Conservation (phyloP, 176 grass and related monocot genomes). For the Hyparrhenia diplandra region DNA sequence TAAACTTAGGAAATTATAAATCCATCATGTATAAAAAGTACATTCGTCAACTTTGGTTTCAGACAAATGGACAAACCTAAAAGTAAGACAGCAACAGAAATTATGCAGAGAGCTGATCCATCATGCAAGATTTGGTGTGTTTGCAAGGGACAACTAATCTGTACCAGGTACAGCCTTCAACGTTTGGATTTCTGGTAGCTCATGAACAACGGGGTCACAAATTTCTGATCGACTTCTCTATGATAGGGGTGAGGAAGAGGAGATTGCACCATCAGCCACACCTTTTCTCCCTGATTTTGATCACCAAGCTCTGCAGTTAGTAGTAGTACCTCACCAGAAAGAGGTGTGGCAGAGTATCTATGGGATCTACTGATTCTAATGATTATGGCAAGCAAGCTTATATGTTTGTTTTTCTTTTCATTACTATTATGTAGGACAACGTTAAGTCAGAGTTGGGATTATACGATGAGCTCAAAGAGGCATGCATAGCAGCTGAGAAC, state of each 20-base stretch:
- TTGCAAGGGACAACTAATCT: constrained; percentile 56
- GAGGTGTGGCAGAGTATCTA: constrained; percentile 20
- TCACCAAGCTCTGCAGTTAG: not conserved
- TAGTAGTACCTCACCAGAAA: not conserved
- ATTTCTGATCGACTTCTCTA: constrained; percentile 1
- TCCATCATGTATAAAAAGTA: not conserved
- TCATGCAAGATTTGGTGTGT: constrained; percentile 64
- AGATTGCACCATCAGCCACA: constrained; percentile 8
- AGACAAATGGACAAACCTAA: constrained; percentile 47
- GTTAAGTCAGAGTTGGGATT: constrained; percentile 23
- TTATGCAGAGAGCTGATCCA: constrained; percentile 60
- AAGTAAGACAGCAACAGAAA: constrained; percentile 35
- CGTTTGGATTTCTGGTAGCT: not conserved
- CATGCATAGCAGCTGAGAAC: constrained; percentile 50
- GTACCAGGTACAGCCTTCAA: constrained; percentile 35
- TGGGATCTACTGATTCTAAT: not conserved
- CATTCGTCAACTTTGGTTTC: not conserved
- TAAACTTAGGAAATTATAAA: not conserved
- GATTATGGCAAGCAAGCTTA: not conserved
- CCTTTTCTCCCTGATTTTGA: not conserved
- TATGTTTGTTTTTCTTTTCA: not conserved
- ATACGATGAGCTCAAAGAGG: constrained; percentile 48
- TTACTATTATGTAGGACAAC: constrained; percentile 7
- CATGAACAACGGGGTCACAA: not conserved
- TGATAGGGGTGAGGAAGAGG: constrained; percentile 2